Conservation (phyloP, 1,139 yeast species). For the Blastobotrys malaysiensis region DNA sequence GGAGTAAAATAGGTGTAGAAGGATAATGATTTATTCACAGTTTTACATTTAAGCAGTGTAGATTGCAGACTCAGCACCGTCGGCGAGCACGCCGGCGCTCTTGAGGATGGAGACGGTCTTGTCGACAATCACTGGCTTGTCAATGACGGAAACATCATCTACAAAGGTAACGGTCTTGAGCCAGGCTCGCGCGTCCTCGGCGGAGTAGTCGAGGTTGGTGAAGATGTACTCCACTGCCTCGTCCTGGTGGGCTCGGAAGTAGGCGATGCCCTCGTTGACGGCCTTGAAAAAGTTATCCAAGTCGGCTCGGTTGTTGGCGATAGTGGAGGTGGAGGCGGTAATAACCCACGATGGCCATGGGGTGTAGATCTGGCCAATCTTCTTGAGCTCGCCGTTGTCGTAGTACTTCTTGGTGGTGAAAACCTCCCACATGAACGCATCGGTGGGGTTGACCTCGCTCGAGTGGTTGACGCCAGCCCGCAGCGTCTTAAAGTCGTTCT, state of each 20-base stretch:
- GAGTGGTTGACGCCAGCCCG: slow-evolving; percentile 68
- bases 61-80: slow-evolving; percentile 20
- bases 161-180: slow-evolving; percentile 66
- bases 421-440: slow-evolving; percentile 95
- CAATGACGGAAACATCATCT: slow-evolving; percentile 44
- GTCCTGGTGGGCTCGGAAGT: slow-evolving; percentile 54
- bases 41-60: slow-evolving; percentile 8
- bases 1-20: too few species aligned
- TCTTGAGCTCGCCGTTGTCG: slow-evolving; percentile 70
- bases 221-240: slow-evolving; percentile 66
- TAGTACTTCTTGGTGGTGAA: slow-evolving; percentile 84
- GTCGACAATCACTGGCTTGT: slow-evolving; percentile 47
- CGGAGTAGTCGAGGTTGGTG: slow-evolving; percentile 64
- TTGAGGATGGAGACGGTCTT: slow-evolving; percentile 56
- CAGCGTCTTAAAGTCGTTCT: slow-evolving; percentile 66
- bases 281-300: slow-evolving; percentile 46
- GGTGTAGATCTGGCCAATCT: slow-evolving; percentile 82
- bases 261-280: slow-evolving; percentile 59
- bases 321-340: slow-evolving; percentile 43
- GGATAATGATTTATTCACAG: too few species aligned
- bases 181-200: slow-evolving; percentile 77
- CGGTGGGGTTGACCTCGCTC: slow-evolving; percentile 44
- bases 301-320: slow-evolving; percentile 25
- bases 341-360: slow-evolving; percentile 98
- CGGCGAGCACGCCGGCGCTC: slow-evolving; percentile 52